Percentiles rank a stretch among this genome's conserved stretches.
Conservation (phyloP, 108 stramenopile species). For the Cyclotella cryptica region DNA sequence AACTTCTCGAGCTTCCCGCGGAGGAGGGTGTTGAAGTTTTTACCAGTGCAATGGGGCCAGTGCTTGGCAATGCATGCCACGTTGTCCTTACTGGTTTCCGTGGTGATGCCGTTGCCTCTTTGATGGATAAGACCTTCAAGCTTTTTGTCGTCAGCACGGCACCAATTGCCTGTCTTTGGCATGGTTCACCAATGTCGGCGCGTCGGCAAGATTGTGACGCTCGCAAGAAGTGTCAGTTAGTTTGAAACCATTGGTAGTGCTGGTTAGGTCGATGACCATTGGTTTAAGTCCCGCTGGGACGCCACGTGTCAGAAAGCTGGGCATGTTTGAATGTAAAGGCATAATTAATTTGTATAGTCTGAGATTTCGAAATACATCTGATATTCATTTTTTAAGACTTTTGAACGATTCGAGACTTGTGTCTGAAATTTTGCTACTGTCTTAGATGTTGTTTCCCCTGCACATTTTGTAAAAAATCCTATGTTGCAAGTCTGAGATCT, state of each 20-base stretch:
- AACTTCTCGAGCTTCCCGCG: not conserved
- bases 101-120: not conserved
- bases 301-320: not conserved
- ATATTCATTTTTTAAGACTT: conserved; percentile 3
- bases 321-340: conserved; percentile 3
- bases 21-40: conserved; percentile 1
- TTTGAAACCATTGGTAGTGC: too few relatives aligned
- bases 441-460: not conserved
- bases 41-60: not conserved
- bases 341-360: not conserved
- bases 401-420: not conserved
- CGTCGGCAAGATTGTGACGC: not conserved
- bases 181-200: not conserved
- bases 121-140: not conserved
- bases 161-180: not conserved
- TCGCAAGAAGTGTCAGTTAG: too few relatives aligned
- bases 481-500: not conserved
- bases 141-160: not conserved
- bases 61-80: not conserved
- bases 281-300: not conserved
- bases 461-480: not conserved
- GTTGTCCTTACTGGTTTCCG: not conserved
- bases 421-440: not conserved
- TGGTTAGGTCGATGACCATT: not conserved
- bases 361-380: not conserved